Evolutionary conservation across 495 filamentous ascomycete genomes (phyloP).

Genomic region (Aspergillus hancockii): DNA sequence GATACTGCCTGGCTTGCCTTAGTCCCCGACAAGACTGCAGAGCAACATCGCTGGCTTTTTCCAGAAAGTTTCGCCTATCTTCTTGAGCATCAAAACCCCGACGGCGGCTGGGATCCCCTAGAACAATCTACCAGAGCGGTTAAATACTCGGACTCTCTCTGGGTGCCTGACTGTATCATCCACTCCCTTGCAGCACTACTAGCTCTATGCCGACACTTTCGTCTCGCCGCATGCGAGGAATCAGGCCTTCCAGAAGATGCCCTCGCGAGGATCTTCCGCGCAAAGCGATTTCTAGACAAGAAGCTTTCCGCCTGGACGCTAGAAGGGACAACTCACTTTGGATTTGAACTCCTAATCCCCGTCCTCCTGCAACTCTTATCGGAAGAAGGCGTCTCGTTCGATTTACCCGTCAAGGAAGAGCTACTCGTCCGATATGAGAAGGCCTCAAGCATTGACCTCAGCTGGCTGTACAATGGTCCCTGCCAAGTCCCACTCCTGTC

Average conservation of each 20-base stretch:
- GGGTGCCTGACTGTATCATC: slow-evolving; percentile 5
- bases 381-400: slow-evolving; percentile 7
- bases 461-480: slow-evolving; percentile 8
- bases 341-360: slow-evolving; percentile 10
- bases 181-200: slow-evolving; percentile 10
- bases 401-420: slow-evolving; percentile 4
- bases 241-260: not conserved
- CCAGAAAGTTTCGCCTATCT: slow-evolving; percentile 10
- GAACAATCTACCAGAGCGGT: not conserved
- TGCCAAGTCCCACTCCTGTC: slow-evolving; percentile 5
- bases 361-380: slow-evolving; percentile 2
- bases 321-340: slow-evolving; percentile 8
- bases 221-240: not conserved
- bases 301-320: not conserved
- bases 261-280: slow-evolving; percentile 1
- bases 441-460: slow-evolving; percentile 5
- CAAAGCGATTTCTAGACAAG: not conserved
- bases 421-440: slow-evolving; percentile 2
- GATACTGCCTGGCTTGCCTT: slow-evolving; percentile 10
- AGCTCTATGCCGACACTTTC: slow-evolving; percentile 10
- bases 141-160: slow-evolving; percentile 3
- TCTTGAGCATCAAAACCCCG: slow-evolving; percentile 4
- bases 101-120: slow-evolving; percentile 10
- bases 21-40: not conserved
- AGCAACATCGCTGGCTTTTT: slow-evolving; percentile 6